Base-by-base conservation (phyloP, 2,329 filamentous ascomycete genomes). In the Pseudogymnoascus sp. region DNA sequence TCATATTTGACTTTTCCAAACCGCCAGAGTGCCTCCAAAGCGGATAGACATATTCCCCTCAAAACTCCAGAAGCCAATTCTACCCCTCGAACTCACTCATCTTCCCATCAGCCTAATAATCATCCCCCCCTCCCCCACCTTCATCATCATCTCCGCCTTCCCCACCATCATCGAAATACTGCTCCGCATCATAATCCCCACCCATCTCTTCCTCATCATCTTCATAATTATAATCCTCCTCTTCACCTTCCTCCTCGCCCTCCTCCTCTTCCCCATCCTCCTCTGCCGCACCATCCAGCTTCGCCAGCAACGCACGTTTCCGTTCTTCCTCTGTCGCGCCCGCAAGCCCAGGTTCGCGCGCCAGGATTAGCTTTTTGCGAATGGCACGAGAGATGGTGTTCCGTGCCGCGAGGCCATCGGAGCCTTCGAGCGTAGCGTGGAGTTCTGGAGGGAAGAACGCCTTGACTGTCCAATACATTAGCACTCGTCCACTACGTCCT, bases 101-200 rank as follows among this genome's bases (percentile, higher is more conserved):
- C 60, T 29, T 24, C 33, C 10, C 16, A 35, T 33, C 24, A 42
- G 11, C 77, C 64, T 78, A 62, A 31, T 74, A 80, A 59, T 79
- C 80, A 62, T 80, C 82, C 6, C 77, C 80, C 4, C 77, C 80
- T 33, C 79, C 81, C 40, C 77, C 82, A 50, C 78, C 81, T 64
- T 80, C 82, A 67, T 81, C 84, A 62, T 81, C 82, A 61, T 83
- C 77, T 61, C 74, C 78, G 56, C 80, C 79, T 59, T 80, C 79
- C 60, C 81, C 85, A 6, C 85, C 85, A 62, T 79, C 82, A 66
- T 84, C 81, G 68, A 85, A 85, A 75, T 87, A 87, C 66, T 86
- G 80, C 68, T 87, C 85, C 1, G 82, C 85, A 67, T 86, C 83
- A 68, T 87, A 86, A 70, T 86, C 84, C 3, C 82, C 84, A 4